phyloP scores from a whole-genome alignment of 176 grass and related monocot genomes.

The Olyra latifolia region DNA sequence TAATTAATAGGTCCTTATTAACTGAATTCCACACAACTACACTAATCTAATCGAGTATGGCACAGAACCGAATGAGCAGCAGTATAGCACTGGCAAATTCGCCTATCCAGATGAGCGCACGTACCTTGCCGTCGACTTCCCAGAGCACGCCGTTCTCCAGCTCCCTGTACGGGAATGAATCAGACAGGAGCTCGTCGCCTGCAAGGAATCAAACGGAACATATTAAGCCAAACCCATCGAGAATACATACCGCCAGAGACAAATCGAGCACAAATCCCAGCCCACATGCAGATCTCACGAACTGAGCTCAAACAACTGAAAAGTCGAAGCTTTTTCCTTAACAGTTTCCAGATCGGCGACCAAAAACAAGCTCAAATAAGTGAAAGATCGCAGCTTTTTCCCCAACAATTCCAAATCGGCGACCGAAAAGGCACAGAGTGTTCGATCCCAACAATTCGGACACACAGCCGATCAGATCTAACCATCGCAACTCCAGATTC shows the following conservation, averaged over 20 bases:
- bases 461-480: neutral
- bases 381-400: neutral
- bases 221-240: neutral
- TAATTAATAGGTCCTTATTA: neutral
- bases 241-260: neutral
- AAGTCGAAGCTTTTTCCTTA: neutral
- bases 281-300: neutral
- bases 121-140: slow-evolving; percentile 85
- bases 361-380: neutral
- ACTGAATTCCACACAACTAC: neutral
- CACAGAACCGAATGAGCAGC: neutral
- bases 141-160: slow-evolving; percentile 73
- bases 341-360: neutral
- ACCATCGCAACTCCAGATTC: neutral
- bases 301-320: neutral
- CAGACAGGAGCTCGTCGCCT: slow-evolving; percentile 87
- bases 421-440: neutral
- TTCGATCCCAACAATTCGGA: neutral
- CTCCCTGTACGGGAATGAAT: slow-evolving; percentile 77
- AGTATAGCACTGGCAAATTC: neutral
- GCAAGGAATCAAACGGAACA: neutral
- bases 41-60: neutral
- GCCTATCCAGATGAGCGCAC: neutral
- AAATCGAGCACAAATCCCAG: neutral
- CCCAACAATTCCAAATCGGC: neutral